These are phyloP conservation scores for Botryosphaeria dothidea DNA, from an alignment of 2,329 filamentous ascomycete genomes.

Conservation along the genomic window DNA sequence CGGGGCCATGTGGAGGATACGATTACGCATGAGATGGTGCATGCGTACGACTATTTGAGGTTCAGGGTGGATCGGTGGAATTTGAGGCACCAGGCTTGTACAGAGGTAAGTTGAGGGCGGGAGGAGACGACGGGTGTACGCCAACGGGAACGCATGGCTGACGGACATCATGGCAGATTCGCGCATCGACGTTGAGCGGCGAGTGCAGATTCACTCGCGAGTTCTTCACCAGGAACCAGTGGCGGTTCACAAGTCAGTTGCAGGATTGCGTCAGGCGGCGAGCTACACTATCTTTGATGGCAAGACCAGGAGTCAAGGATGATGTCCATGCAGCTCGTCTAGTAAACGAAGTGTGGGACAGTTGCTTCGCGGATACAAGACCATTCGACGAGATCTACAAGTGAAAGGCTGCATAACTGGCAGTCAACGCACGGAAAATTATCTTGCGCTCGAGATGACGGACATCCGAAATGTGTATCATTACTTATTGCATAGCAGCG, in stretches of 20 bases:
- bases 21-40: slow-evolving; percentile 95
- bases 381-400: slow-evolving; percentile 97
- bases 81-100: slow-evolving; percentile 87
- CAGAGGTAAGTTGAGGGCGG: slow-evolving; percentile 66
- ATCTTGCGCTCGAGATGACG: not conserved
- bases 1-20: slow-evolving; percentile 87
- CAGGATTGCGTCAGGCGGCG: slow-evolving; percentile 86
- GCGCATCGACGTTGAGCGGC: slow-evolving; percentile 87
- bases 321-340: slow-evolving; percentile 82
- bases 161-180: slow-evolving; percentile 60
- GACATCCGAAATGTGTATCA: slow-evolving; percentile 15
- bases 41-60: slow-evolving; percentile 89
- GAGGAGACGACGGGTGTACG: not conserved
- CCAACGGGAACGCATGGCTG: not conserved
- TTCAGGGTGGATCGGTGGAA: slow-evolving; percentile 87
- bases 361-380: slow-evolving; percentile 89
- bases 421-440: not conserved
- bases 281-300: slow-evolving; percentile 77
- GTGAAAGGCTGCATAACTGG: slow-evolving; percentile 36
- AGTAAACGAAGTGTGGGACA: slow-evolving; percentile 98
- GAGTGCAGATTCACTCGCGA: slow-evolving; percentile 91
- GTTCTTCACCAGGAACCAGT: slow-evolving; percentile 81
- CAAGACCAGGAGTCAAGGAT: slow-evolving; percentile 77
- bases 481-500: slow-evolving; percentile 20
- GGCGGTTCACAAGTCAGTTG: slow-evolving; percentile 86